Evolutionary conservation across 129 eudicot species (phyloP), one percentile per base, ranked within the genome.

Genomic region (Artemisia annua): DNA sequence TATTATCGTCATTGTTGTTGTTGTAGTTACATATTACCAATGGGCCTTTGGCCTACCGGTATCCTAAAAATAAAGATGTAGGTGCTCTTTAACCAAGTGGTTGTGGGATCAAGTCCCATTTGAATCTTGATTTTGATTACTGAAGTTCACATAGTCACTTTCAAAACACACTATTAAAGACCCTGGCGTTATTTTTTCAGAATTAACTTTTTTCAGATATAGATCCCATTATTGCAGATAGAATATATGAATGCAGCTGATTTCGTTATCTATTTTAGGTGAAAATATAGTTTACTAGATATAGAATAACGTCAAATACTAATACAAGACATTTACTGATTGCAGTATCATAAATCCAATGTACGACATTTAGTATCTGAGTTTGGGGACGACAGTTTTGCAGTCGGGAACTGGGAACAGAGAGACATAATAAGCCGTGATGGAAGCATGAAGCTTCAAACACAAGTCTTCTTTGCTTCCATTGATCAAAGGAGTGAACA

Each of bases 331-430:
- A 28, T 16, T 58, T 56, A 69, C 43, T 51, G 61, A 39, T 24
- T 75, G 68, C 92, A 92, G 98, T 66, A 81, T 77, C 87, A 75
- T 5, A 93, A 81, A 77, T 75, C 82, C 17, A 87, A 84, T 56
- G 98, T 76, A 57, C 74, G 76, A 18, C 75, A 72, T n/a, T 77
- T 89, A 15, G 81, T 81, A 17, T 90, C 97, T 19, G 97, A 94
- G 72, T 95, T 95, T 71, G 99, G 97, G 52, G 99, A 90, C 43
- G 97, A 95, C 48, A 85, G 80, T 79, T 95, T 95, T 79, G 88
- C 96, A 1, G 83, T 91, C 14, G 99, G 97, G 58, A 85, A 86
- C 48, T 95, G 99, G 99, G 99, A 95, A 74, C 90, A 74, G 28
- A 90, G 85, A 73, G 96, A 95, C 67, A 82, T 95, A 64, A 74